These are phyloP conservation scores for Tylopilus cervinicoccineus DNA, from an alignment of 768 basidiomycete genomes.

Conservation along the genomic window DNA sequence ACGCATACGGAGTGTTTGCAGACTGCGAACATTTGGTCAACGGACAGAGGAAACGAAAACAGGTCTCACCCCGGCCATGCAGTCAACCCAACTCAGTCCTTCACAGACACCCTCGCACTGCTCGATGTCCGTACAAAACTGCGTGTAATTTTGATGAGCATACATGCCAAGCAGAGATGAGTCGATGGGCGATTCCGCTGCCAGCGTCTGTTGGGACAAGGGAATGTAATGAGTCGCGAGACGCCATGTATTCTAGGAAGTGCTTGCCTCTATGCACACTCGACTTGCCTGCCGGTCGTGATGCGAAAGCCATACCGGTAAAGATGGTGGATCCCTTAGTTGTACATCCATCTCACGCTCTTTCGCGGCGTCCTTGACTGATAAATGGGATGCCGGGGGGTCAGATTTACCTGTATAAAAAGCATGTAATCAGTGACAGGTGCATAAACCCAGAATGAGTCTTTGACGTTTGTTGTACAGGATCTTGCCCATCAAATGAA, in stretches of 20 bases:
- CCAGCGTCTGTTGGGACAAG: conserved; percentile 49
- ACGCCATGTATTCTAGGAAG: neutral
- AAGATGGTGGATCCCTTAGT: conserved; percentile 48
- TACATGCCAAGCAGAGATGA: conserved; percentile 86
- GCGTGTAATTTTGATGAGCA: conserved; percentile 90
- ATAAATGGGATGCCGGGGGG: conserved; percentile 49
- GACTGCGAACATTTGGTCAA: conserved; percentile 27
- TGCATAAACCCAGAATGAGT: neutral
- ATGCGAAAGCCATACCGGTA: conserved; percentile 56
- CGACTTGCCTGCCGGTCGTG: conserved; percentile 68
- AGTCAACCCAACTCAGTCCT: conserved; percentile 75
- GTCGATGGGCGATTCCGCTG: conserved; percentile 87
- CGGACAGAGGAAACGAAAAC: neutral
- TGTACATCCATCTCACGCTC: conserved; percentile 54
- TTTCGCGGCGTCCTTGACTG: conserved; percentile 58
- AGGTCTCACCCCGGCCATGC: conserved; percentile 51
- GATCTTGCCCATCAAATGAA: conserved; percentile 91
- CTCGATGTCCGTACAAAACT: conserved; percentile 76
- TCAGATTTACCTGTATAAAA: conserved; percentile 69
- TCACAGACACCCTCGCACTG: conserved; percentile 69
- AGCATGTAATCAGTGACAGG: conserved; percentile 1
- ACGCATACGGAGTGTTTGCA: conserved; percentile 73
- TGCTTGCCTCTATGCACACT: conserved; percentile 69
- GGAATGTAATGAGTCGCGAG: neutral
- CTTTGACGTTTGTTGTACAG: conserved; percentile 87